Base-by-base conservation (phyloP, 2,329 filamentous ascomycete genomes). In the Chrysoporthe cubensis region DNA sequence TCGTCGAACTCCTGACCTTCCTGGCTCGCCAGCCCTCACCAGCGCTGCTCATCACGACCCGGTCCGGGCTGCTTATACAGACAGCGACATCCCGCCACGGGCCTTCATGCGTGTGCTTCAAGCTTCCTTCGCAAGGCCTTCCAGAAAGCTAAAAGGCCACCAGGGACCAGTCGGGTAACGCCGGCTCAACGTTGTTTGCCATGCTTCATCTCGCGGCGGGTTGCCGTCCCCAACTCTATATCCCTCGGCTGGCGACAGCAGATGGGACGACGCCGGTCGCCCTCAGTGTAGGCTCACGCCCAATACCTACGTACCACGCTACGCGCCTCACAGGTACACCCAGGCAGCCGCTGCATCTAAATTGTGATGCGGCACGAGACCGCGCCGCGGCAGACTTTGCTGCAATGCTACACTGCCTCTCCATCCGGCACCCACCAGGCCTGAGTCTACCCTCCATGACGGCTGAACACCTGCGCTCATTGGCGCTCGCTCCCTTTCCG, bases 301-400 rank as follows among this genome's bases (percentile, higher is more conserved):
- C 50, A 16, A 58, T 9, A 40, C 34, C 14, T 58, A 58, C 34
- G 26, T 26, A 26, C 26, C 26, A 26, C 34, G 3, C 9, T n/a
- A 7, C 3, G n/a, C 57, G 18, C 16, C 14, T 8, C 40, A 46
- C 50, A 54, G 32, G 50, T 34, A 34, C 50, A 54, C 32, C 1
- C 34, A 13, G 32, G 34, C 14, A 40, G 11, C n/a, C 8, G 16
- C 34, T 5, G 18, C 16, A 4, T n/a, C 34, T 13, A 56, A 54
- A 40, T 18, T 44, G 37, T 56, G 44, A 63, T 40, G 61, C 46
- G 46, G 34, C 61, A 48, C 46, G 64, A 61, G 44, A 54, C 58
- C 37, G 34, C 21, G 9, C 40, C 54, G 37, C 18, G 34, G 40
- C 52, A 43, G 26, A 26, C 43, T 50, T 11, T 61, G n/a, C 64